Conservation (phyloP, 2,329 filamentous ascomycete genomes). For the Xylaria sp. region DNA sequence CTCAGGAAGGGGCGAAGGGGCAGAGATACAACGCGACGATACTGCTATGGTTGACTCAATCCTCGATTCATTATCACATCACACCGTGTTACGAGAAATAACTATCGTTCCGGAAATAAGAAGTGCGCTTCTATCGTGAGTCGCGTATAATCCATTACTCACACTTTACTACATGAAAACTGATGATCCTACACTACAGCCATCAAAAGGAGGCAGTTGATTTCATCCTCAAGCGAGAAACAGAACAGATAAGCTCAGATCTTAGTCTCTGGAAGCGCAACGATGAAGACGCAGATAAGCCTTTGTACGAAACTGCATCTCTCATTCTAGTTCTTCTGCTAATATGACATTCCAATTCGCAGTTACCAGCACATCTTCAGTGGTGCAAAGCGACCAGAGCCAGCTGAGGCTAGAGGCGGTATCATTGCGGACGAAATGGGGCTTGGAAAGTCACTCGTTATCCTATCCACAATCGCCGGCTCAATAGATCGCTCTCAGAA, state of each 20-base stretch:
- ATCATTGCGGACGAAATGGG: constrained; percentile 30
- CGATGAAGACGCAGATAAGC: constrained; percentile 10
- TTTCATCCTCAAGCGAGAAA: constrained; percentile 21
- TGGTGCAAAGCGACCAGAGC: constrained; percentile 10
- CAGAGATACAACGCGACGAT: neutral
- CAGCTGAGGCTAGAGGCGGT: constrained; percentile 21
- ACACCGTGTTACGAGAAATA: neutral
- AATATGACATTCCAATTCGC: neutral
- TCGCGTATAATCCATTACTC: neutral
- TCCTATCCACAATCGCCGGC: constrained; percentile 16
- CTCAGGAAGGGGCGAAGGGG: neutral
- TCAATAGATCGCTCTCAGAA: constrained; percentile 7
- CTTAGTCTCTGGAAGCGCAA: constrained; percentile 15
- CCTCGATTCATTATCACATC: constrained; percentile 12
- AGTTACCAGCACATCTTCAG: constrained; percentile 23
- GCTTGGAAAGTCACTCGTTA: constrained; percentile 22
- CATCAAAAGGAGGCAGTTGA: constrained; percentile 24
- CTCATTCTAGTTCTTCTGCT: neutral
- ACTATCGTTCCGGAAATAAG: constrained; percentile 1
- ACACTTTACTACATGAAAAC: neutral
- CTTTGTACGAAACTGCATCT: neutral
- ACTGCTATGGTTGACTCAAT: constrained; percentile 1
- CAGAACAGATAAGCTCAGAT: constrained; percentile 4
- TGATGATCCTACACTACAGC: neutral
- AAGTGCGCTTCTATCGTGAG: neutral